Conservation (phyloP, 257 asterid species). For the Primulina huaijiensis region DNA sequence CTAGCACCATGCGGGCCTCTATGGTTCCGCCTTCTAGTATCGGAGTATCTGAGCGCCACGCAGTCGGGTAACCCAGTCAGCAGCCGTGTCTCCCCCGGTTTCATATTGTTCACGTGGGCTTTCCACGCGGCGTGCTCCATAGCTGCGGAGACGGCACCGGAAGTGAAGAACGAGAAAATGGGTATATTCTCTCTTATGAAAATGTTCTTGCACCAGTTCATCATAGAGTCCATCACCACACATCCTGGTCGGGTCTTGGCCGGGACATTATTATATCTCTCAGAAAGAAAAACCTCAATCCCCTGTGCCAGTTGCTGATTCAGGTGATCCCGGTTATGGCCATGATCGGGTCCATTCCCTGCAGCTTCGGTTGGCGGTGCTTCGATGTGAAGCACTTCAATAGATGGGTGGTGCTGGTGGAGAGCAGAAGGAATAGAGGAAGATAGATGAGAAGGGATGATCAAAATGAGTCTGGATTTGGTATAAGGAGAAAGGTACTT, state of each 20-base stretch:
- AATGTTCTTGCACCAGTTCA: conserved; percentile 57
- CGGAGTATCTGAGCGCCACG: conserved; percentile 44
- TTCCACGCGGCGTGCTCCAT: conserved; percentile 61
- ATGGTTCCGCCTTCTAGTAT: conserved; percentile 30
- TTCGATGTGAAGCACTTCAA: conserved; percentile 30
- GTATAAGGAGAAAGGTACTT: not conserved
- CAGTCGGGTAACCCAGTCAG: conserved; percentile 49
- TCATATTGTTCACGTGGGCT: conserved; percentile 34
- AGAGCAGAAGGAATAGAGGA: conserved; percentile 49
- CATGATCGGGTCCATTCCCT: not conserved
- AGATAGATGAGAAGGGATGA: conserved; percentile 63
- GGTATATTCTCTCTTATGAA: conserved; percentile 47
- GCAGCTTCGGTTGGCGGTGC: conserved; percentile 13
- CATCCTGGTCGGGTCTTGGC: conserved; percentile 26
- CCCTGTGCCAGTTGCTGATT: conserved; percentile 42
- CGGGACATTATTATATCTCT: conserved; percentile 27
- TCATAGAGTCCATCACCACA: conserved; percentile 67
- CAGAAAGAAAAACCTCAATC: conserved; percentile 40
- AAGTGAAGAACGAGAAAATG: conserved; percentile 48
- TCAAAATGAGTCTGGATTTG: conserved; percentile 40
- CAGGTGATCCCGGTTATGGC: conserved; percentile 17
- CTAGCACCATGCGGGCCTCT: not conserved
- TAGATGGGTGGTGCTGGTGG: conserved; percentile 26
- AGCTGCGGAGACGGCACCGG: conserved; percentile 63
- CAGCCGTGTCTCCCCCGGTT: conserved; percentile 39